Base-by-base conservation (phyloP, 2,329 filamentous ascomycete genomes). In the Trematosphaeria pertusa region DNA sequence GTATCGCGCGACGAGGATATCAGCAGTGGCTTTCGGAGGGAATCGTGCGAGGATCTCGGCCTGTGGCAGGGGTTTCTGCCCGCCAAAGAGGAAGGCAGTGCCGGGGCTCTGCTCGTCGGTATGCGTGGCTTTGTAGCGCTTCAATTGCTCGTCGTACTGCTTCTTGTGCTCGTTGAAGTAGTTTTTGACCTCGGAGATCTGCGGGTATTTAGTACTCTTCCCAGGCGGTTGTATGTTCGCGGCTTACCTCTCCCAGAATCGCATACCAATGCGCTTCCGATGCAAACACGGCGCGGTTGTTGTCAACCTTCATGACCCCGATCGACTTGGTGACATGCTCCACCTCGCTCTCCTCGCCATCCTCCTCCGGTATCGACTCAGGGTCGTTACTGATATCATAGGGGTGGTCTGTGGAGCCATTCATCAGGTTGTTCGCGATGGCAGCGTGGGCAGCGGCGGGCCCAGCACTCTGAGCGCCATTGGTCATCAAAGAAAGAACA, bases 401-500 rank as follows among this genome's bases (percentile, higher is more conserved):
- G n/a, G 66, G 64, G 28, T 72, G 61, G 31, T 77, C 76, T 6
- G 56, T 40, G 17, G 66, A 61, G 41, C 65, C 69, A 32, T 70
- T 73, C 52, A 68, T 73, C 43, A 74, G 70, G 46, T 76, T 78
- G 44, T 71, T 68, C 4, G 77, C 77, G 26, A 86, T 80, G 6
- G 77, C 81, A 24, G 83, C 82, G 47, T 81, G 78, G n/a, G 83
- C 83, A 37, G 83, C 83, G 14, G 79, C 71, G 3, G 80, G 78
- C 17, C 83, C 83, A 36, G 81, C 78, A 43, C 82, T 80, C 56
- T 82, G 78, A n/a, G 80, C 81, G 46, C 90, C 90, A 70, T 89
- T 92, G 66, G 93, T 93, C 93, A 97, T 97, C 67, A 97, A 74
- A 20, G 91, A 95, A 56, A 97, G 75, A 51, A 97, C 93, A 70